Evolutionary conservation across 2,329 filamentous ascomycete genomes (phyloP).

Genomic region (Penicillium sp.): DNA sequence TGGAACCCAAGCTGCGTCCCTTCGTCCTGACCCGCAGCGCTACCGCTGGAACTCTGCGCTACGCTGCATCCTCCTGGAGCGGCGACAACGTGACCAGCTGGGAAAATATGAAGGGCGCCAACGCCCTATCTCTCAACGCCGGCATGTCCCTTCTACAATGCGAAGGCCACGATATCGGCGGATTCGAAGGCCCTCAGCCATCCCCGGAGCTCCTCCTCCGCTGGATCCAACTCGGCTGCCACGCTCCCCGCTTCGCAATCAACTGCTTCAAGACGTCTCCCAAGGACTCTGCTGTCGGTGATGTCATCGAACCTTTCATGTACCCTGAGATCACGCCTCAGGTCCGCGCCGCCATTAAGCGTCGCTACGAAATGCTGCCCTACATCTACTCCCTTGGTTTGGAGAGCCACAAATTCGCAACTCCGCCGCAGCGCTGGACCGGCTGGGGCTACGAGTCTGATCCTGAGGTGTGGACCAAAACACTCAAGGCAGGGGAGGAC

Average conservation of each 20-base stretch:
- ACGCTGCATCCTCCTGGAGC: conserved; percentile 71
- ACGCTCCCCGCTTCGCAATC: conserved; percentile 71
- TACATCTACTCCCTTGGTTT: conserved; percentile 69
- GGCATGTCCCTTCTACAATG: conserved; percentile 66
- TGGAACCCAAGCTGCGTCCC: conserved; percentile 60
- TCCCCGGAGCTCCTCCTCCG: conserved; percentile 68
- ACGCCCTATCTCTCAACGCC: conserved; percentile 66
- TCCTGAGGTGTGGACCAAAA: conserved; percentile 62
- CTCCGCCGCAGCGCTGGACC: conserved; percentile 68
- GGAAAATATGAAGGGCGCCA: conserved; percentile 70
- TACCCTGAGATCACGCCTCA: conserved; percentile 65
- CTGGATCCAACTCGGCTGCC: conserved; percentile 70
- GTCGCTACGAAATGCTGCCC: conserved; percentile 69
- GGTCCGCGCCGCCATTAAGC: conserved; percentile 65
- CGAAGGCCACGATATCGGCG: conserved; percentile 73
- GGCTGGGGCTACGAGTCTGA: conserved; percentile 72
- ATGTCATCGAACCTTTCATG: conserved; percentile 78
- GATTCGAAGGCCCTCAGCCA: conserved; percentile 69
- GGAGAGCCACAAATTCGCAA: conserved; percentile 60
- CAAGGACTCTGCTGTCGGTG: conserved; percentile 64
- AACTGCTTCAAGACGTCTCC: conserved; percentile 75
- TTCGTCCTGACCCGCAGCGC: conserved; percentile 71
- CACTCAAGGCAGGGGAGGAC: conserved; percentile 63
- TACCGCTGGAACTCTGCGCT: conserved; percentile 68
- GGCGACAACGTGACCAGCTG: conserved; percentile 74